Evolutionary conservation across 352 stramenopile species (phyloP), one percentile per base, ranked within the genome.

Genomic region (Aphanomyces astaci): DNA sequence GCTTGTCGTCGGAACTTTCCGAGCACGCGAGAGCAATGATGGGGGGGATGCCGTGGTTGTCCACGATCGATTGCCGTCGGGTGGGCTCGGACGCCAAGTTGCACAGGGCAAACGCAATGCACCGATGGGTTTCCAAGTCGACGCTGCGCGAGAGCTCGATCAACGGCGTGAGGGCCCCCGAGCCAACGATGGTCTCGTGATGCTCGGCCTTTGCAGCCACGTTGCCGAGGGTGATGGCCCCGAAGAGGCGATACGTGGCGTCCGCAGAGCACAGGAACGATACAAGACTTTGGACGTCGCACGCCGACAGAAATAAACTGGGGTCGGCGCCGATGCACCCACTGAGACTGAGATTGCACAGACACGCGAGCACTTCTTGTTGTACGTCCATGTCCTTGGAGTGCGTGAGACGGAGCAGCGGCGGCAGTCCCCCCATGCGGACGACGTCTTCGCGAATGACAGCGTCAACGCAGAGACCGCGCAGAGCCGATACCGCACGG

Each of bases 341-440:
- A 68, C 87, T 96, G 9, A 98, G 78, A 7, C 92, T 98, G 32
- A 99, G 77, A 62, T 99, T 99, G 72, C 95, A 98, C n/a, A 99
- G 69, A 40, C 89, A 97, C 36, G 92, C 89, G 7, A 98, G 80
- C n/a, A 98, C 92, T 78, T 99, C 95, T 64, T 97, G 84, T 72
- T 98, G 96, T 0, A 98, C 78, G 55, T 98, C 92, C 72, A 97
- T 94, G 73, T 98, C 90, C 48, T 96, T 82, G 1, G 89, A 95
- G 64, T 94, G 87, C 5, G 95, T 94, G 24, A 98, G 80, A 13
- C 76, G 75, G 15, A 99, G 76, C 49, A 99, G 71, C 36, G 84
- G 81, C 10, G 84, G 84, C n/a, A 98, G 72, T 0, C 84, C 93
- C 31, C 91, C 90, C 39, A 78, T 73, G 2, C 82, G 77, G 25